Evolutionary conservation across 108 stramenopile species (phyloP).

Genomic region (Cylindrotheca closterium): DNA sequence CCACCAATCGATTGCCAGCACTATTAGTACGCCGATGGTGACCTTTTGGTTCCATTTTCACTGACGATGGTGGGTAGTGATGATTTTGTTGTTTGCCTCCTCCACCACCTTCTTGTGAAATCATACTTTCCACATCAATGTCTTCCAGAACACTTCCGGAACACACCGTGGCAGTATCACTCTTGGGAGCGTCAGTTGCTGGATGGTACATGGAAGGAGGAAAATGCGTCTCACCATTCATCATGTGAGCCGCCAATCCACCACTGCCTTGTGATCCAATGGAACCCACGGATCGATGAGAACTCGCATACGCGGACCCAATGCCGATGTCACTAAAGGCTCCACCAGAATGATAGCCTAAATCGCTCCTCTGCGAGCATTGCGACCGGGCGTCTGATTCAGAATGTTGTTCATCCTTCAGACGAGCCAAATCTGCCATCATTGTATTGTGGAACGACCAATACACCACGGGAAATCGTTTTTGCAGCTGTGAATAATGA

Average conservation of each 20-base stretch:
- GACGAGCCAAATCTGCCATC: background rate
- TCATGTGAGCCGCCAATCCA: conserved; percentile 9
- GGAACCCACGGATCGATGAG: conserved; percentile 14
- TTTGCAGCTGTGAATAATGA: too few relatives aligned
- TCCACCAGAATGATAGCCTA: background rate
- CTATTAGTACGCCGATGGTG: conserved; percentile 6
- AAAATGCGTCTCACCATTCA: conserved; percentile 28
- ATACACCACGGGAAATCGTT: too few relatives aligned
- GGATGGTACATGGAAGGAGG: conserved; percentile 36
- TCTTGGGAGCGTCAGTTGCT: conserved; percentile 47
- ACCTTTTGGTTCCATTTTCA: background rate
- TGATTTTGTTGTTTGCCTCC: background rate
- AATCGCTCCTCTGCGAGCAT: conserved; percentile 1
- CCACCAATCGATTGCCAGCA: conserved; percentile 18
- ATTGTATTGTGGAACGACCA: too few relatives aligned
- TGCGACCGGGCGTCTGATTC: conserved; percentile 19
- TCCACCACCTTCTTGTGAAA: conserved; percentile 8
- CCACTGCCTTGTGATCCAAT: conserved; percentile 24
- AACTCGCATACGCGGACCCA: background rate
- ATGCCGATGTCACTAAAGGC: background rate
- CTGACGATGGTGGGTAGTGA: conserved; percentile 9
- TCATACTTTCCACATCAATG: conserved; percentile 40
- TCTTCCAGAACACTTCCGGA: conserved; percentile 55
- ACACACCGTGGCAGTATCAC: conserved; percentile 61
- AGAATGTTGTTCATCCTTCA: background rate